Conservation (phyloP, 768 basidiomycete genomes). For the Tephrocybe sp. region DNA sequence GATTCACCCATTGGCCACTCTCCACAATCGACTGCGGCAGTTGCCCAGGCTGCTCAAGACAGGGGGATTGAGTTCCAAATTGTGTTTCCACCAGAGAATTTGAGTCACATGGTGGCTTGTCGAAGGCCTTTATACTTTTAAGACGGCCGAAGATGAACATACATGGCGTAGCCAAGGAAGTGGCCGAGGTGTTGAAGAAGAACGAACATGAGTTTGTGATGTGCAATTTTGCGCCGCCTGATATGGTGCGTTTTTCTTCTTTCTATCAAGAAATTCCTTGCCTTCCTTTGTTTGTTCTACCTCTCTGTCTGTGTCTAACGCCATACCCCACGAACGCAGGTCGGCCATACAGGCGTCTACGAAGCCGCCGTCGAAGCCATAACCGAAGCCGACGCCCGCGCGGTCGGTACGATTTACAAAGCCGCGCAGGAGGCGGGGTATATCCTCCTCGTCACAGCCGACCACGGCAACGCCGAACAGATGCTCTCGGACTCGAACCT, state of each 20-base stretch:
- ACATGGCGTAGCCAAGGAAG: slow-evolving; percentile 85
- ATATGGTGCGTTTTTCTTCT: slow-evolving; percentile 62
- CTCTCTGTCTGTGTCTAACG: not conserved
- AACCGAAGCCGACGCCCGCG: slow-evolving; percentile 73
- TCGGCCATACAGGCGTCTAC: slow-evolving; percentile 90
- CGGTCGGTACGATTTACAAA: slow-evolving; percentile 83
- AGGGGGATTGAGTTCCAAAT: slow-evolving; percentile 6
- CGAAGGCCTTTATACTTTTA: no score
- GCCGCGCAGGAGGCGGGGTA: slow-evolving; percentile 87
- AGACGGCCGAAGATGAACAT: slow-evolving; percentile 88
- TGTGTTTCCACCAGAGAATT: not conserved
- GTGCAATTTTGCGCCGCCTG: slow-evolving; percentile 97
- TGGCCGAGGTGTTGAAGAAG: slow-evolving; percentile 77
- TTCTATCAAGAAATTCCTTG: not conserved
- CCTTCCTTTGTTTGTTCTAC: not conserved
- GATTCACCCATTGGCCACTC: not conserved
- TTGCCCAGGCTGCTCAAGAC: not conserved
- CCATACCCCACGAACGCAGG: slow-evolving; percentile 33
- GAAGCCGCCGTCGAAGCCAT: slow-evolving; percentile 91
- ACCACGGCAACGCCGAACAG: slow-evolving; percentile 96
- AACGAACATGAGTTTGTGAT: slow-evolving; percentile 84
- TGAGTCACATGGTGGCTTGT: not conserved
- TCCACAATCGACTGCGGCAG: not conserved
- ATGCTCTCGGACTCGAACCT: slow-evolving; percentile 46
- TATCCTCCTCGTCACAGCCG: slow-evolving; percentile 83